phyloP scores from a whole-genome alignment of 768 basidiomycete species.

The Amanita jacksonii region DNA sequence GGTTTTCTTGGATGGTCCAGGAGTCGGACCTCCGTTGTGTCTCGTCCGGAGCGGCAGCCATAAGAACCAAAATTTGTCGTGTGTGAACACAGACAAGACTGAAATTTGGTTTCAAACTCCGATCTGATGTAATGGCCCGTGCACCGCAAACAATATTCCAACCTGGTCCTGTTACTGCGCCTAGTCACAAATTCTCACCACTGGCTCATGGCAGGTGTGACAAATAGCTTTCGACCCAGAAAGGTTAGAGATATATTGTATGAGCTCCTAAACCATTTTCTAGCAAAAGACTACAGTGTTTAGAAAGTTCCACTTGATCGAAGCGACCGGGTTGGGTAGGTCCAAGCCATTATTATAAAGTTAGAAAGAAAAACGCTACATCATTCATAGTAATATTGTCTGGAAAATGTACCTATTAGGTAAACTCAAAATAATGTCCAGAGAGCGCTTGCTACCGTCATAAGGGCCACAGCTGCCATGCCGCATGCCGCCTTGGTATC shows the following conservation, averaged over 20 bases:
- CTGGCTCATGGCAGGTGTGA: no score
- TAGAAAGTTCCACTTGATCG: no score
- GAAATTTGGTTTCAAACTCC: conserved; percentile 13
- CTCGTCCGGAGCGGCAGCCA: conserved; percentile 21
- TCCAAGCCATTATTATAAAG: no score
- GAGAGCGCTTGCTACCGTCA: conserved; percentile 31
- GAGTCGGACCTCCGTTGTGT: conserved; percentile 23
- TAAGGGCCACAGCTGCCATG: conserved; percentile 23
- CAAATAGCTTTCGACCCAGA: no score
- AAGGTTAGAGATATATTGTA: no score
- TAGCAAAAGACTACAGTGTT: no score
- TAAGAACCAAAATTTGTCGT: conserved; percentile 14
- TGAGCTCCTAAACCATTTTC: no score
- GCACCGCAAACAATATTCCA: neutral
- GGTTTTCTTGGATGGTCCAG: conserved; percentile 45
- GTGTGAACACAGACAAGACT: conserved; percentile 9
- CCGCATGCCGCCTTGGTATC: conserved; percentile 27
- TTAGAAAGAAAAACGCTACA: no score
- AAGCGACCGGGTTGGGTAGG: no score
- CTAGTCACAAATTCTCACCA: no score
- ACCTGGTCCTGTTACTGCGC: no score
- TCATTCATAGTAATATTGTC: no score
- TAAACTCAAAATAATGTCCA: conserved; percentile 28
- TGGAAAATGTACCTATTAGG: neutral
- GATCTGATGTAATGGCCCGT: conserved; percentile 9